Base-by-base conservation (phyloP, 768 basidiomycete genomes). In the Mycena olivaceomarginata region DNA sequence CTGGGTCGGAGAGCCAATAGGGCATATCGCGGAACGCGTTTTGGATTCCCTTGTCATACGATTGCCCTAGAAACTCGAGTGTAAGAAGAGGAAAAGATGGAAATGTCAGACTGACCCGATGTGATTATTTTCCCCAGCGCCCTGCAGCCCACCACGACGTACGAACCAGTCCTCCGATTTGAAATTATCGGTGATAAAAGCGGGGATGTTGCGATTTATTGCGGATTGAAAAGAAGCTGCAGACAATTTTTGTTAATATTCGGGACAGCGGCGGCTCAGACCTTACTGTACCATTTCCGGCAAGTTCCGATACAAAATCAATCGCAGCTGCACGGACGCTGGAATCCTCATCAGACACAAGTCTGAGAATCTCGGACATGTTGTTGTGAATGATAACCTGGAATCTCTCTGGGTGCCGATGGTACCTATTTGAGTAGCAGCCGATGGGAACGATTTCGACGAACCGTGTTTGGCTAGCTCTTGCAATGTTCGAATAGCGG, bases 271-370 rank as follows among this genome's bases (percentile, higher is more conserved):
- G 53, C 37, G 15, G 56, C 37, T 20, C 5, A 22, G 10, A 57
- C 18, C 18, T n/a, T 51, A 2, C 18, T 46, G 56, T 15, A 70
- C 69, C 59, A 62, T 70, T 8, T 16, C 13, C 20, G 4, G 69
- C 57, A 16, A 70, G 20, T 46, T 25, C 51, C 4, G 41, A 60
- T 46, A 62, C 40, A 31, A 70, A 62, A 60, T 70, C 59, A 25
- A 70, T 53, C 43, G 56, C 13, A 11, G 57, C 69, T 20, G n/a
- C 25, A 13, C 57, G 25, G 9, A 70, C 57, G n/a, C 25, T 11
- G 5, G 57, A 16, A 41, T 45, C 69, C 10, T 37, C 69, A 20
- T 70, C 69, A 1, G 40, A 31, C 5, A 62, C 16, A 8, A 70
- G 69, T 45, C 20, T 31, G 25, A 70, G 39, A 39, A 70, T 62